Percentiles rank a stretch among this genome's conserved stretches.
These are phyloP conservation scores for Paecilomyces variotii DNA, from an alignment of 2,329 filamentous ascomycete genomes.

Conservation along the genomic window DNA sequence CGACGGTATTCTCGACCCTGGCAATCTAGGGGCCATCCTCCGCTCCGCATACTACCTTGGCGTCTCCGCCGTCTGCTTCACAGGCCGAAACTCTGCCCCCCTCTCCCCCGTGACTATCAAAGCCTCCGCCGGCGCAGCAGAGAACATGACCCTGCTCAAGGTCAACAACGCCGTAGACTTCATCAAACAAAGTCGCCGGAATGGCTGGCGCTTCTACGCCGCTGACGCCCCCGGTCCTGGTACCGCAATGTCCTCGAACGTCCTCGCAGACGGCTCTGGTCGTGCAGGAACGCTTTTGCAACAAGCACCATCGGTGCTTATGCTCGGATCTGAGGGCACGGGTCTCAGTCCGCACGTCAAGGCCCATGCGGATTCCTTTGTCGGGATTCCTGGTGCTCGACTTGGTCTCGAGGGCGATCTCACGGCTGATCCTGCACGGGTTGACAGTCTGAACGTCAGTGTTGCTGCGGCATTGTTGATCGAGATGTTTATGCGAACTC, in stretches of 20 bases:
- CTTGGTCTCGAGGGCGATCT: slow-evolving; percentile 31
- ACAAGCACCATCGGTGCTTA: slow-evolving; percentile 62
- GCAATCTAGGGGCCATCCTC: slow-evolving; percentile 83
- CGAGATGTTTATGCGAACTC: slow-evolving; percentile 30
- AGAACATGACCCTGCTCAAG: slow-evolving; percentile 66
- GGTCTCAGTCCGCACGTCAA: slow-evolving; percentile 61
- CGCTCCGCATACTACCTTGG: slow-evolving; percentile 88
- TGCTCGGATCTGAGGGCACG: slow-evolving; percentile 74
- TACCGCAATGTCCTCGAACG: slow-evolving; percentile 5
- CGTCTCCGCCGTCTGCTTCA: slow-evolving; percentile 72
- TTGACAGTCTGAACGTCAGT: slow-evolving; percentile 91
- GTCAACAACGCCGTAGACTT: slow-evolving; percentile 63
- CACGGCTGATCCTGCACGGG: slow-evolving; percentile 38
- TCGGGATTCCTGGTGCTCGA: slow-evolving; percentile 54
- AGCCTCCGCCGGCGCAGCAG: slow-evolving; percentile 78
- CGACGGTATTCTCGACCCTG: slow-evolving; percentile 61
- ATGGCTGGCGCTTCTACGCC: slow-evolving; percentile 79
- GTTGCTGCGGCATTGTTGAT: slow-evolving; percentile 71
- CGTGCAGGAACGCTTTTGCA: slow-evolving; percentile 32
- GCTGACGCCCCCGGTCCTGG: slow-evolving; percentile 47
- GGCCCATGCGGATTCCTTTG: slow-evolving; percentile 54
- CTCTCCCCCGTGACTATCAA: slow-evolving; percentile 75
- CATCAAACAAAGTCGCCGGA: slow-evolving; percentile 55
- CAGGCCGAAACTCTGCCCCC: slow-evolving; percentile 63
- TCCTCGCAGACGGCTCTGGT: background rate